Base-by-base conservation (phyloP, 176 grass and related monocot species). In the Triticum timopheevii region DNA sequence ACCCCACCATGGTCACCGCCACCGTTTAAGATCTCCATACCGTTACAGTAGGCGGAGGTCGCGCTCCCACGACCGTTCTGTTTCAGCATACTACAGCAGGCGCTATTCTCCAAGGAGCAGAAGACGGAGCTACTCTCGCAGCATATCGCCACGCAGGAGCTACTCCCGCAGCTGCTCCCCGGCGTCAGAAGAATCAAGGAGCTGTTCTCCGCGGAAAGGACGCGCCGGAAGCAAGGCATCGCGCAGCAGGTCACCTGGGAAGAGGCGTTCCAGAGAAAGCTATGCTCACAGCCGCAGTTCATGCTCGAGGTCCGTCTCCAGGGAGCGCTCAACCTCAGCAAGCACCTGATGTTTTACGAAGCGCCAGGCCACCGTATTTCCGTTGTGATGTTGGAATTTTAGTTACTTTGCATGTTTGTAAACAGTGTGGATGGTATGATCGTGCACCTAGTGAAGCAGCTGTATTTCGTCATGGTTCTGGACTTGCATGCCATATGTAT, bases 271-370 rank as follows among this genome's bases (percentile, higher is more conserved):
- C 24, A 92, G 93, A 61, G 93, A 95, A 65, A 91, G 93, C 77
- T 92, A 95, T 65, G 56, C 86, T 11, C 88, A 95, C 47, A 92
- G 93, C 58, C 77, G 88, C 25, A 92, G 93, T 33, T 88, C 82
- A 13, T 83, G 65, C 70, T 90, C 83, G 0, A 81, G 88, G 38
- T 95, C 90, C 30, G 35, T 86, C 2, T 91, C 92, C 1, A 79
- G 86, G 61, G 82, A 88, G 62, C 61, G 61, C 8, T 81, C 34
- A 33, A 39, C 28, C 36, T 81, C 68, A 63, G 27, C 22, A 68
- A 16, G 44, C 33, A 81, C 25, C 13, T 11, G 65, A 64, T 40
- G 30, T 22, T 61, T 19, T 36, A 45, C 10, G 7, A 1, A 75
- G 13, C 2, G 50, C 42, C 54, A 22, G 13, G 72, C 50, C 40